Percentiles rank a stretch among this genome's conserved stretches.
Evolutionary conservation across 139 green algal species (phyloP).

Genomic region (Chlamydomonas incerta): DNA sequence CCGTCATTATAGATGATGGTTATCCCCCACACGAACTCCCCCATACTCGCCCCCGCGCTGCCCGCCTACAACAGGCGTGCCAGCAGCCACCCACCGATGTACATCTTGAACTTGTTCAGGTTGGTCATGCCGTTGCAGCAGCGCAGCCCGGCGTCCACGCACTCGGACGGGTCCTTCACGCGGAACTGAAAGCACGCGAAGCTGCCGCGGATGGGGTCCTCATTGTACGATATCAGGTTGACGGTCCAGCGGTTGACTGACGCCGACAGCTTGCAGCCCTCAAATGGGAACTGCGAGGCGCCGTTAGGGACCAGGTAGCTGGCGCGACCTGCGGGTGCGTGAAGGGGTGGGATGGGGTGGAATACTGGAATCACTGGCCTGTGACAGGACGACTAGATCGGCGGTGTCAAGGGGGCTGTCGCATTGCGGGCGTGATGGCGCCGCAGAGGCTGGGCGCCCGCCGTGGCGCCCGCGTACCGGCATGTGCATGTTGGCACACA

Average conservation of each 20-base stretch:
- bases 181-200: conserved; percentile 12
- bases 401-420: no score
- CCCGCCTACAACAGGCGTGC: no score
- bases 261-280: conserved; percentile 6
- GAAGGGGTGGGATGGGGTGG: no score
- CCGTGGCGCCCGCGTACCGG: no score
- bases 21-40: no score
- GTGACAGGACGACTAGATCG: no score
- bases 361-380: no score
- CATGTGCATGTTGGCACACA: no score
- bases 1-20: no score
- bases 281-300: conserved; percentile 17
- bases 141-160: not conserved
- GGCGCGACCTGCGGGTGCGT: not conserved
- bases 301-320: conserved; percentile 29
- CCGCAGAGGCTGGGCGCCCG: no score
- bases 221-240: not conserved
- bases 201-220: not conserved
- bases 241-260: conserved; percentile 4
- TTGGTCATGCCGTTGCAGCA: conserved; percentile 14
- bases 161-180: not conserved
- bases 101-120: conserved; percentile 43
- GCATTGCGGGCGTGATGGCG: no score
- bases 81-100: not conserved
- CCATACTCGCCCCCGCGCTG: no score